Percentiles rank a stretch among this genome's conserved stretches.
phyloP scores from a whole-genome alignment of 768 basidiomycete species.

The Trametes punicea region DNA sequence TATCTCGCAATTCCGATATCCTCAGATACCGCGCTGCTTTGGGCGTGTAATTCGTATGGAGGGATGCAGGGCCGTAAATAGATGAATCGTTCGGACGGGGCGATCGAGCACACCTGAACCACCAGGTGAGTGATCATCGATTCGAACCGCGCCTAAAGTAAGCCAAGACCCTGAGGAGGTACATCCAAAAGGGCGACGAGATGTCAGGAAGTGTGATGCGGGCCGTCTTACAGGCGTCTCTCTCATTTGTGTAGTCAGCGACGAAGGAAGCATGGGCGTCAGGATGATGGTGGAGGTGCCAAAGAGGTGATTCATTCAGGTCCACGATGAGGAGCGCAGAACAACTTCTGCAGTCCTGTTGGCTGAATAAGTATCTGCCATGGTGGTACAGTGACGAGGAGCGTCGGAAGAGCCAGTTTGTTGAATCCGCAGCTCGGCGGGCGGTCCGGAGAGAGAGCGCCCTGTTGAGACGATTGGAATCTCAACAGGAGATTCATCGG shows the following conservation, averaged over 20 bases:
- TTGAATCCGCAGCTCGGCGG: neutral
- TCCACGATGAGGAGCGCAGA: neutral
- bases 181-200: constrained; percentile 1
- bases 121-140: neutral
- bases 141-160: neutral
- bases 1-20: too few relatives aligned
- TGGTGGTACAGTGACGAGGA: too few relatives aligned
- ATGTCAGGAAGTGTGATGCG: constrained; percentile 13
- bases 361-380: too few relatives aligned
- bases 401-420: too few relatives aligned
- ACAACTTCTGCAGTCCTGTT: neutral
- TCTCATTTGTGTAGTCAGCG: constrained; percentile 3
- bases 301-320: neutral
- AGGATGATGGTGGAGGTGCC: constrained; percentile 11
- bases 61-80: too few relatives aligned
- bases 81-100: too few relatives aligned
- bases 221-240: constrained; percentile 6
- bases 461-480: constrained; percentile 1
- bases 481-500: neutral
- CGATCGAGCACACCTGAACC: too few relatives aligned
- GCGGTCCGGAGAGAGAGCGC: neutral
- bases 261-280: neutral
- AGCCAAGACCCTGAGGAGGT: too few relatives aligned
- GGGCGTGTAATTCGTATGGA: too few relatives aligned
- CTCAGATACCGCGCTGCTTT: too few relatives aligned